These are phyloP conservation scores for Russula abietina DNA, from an alignment of 768 basidiomycete genomes.

Conservation along the genomic window DNA sequence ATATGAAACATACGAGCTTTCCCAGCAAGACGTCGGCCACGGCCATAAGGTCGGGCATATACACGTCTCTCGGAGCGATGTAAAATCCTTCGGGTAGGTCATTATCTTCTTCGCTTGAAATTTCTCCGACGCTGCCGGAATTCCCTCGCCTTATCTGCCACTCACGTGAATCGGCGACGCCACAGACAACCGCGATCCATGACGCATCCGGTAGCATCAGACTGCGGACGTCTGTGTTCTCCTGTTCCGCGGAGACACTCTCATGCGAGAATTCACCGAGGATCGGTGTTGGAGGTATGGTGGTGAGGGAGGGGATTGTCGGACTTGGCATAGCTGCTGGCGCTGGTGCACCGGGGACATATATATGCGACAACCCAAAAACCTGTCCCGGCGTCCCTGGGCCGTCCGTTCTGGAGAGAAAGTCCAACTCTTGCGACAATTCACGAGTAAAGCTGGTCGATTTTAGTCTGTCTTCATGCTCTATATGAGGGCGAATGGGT, in stretches of 20 bases:
- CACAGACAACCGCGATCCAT: conserved; percentile 80
- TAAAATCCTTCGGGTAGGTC: conserved; percentile 64
- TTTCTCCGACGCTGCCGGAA: conserved; percentile 21
- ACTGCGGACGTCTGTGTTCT: conserved; percentile 27
- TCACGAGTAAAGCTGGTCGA: not conserved
- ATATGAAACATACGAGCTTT: conserved; percentile 52
- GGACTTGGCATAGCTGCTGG: conserved; percentile 21
- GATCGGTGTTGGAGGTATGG: conserved; percentile 27
- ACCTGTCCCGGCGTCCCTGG: conserved; percentile 31
- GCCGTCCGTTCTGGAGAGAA: not conserved
- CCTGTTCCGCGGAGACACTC: conserved; percentile 5
- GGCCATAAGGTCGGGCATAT: conserved; percentile 78
- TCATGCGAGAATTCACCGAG: conserved; percentile 26
- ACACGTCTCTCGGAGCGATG: conserved; percentile 68
- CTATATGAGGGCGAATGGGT: not conserved
- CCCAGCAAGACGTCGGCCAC: conserved; percentile 70
- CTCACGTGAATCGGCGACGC: conserved; percentile 55
- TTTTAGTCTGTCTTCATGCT: not conserved
- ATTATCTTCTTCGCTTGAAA: conserved; percentile 30
- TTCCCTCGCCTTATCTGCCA: conserved; percentile 32
- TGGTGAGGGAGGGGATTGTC: conserved; percentile 27
- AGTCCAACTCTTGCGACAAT: conserved; percentile 16
- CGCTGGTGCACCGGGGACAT: conserved; percentile 38
- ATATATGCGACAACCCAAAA: conserved; percentile 41
- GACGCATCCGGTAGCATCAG: conserved; percentile 56